phyloP scores from a whole-genome alignment of 192 early-diverging fungal genomes.

The Coemansia sp. region DNA sequence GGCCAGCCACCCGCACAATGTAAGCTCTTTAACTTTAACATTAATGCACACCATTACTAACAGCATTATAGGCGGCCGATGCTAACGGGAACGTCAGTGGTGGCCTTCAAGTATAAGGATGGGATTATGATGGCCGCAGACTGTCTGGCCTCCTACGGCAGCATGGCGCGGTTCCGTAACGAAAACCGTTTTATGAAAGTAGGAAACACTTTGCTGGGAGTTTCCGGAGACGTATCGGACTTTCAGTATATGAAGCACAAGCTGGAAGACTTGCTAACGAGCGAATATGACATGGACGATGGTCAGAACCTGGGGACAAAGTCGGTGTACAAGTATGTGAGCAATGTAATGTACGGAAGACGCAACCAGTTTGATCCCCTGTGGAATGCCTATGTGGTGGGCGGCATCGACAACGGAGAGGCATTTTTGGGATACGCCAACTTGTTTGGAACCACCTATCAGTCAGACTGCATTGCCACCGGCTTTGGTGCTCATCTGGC shows the following conservation, averaged over 20 bases:
- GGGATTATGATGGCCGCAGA: slow-evolving; percentile 97
- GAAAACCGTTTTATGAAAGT: slow-evolving; percentile 78
- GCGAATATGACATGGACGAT: slow-evolving; percentile 86
- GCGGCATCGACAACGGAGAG: slow-evolving; percentile 76
- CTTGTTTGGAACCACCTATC: slow-evolving; percentile 90
- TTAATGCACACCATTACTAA: neutral
- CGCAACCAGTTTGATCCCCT: slow-evolving; percentile 87
- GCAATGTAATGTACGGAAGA: slow-evolving; percentile 87
- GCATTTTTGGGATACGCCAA: slow-evolving; percentile 89
- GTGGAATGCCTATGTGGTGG: slow-evolving; percentile 94
- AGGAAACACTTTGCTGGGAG: slow-evolving; percentile 85
- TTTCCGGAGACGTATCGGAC: slow-evolving; percentile 91
- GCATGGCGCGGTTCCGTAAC: slow-evolving; percentile 86
- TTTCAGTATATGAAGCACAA: slow-evolving; percentile 88
- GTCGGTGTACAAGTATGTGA: slow-evolving; percentile 89
- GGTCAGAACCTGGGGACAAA: slow-evolving; percentile 79
- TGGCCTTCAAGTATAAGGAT: slow-evolving; percentile 94
- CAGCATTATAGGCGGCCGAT: slow-evolving; percentile 59
- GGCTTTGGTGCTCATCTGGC: slow-evolving; percentile 91
- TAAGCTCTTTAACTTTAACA: slow-evolving; percentile 26
- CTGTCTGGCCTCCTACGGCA: slow-evolving; percentile 93
- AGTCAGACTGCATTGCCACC: slow-evolving; percentile 86
- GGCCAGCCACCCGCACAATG: slow-evolving; percentile 59
- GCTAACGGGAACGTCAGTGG: slow-evolving; percentile 90
- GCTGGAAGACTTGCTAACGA: slow-evolving; percentile 76